Conservation (phyloP, 495 filamentous ascomycete genomes). For the Penicillium silybi region DNA sequence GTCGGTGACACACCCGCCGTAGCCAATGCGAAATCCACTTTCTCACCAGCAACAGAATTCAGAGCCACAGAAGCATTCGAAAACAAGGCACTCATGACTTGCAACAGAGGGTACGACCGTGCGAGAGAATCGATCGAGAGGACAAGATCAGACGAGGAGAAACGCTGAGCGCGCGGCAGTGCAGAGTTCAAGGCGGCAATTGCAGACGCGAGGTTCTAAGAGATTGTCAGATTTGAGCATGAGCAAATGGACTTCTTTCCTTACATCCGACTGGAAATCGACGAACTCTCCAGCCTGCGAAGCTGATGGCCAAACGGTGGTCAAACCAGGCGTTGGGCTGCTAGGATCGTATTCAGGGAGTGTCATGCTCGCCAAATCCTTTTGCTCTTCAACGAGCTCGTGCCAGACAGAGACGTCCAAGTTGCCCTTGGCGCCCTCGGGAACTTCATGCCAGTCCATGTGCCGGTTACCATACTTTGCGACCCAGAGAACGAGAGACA, state of each 20-base stretch:
- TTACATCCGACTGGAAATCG: slow-evolving; percentile 65
- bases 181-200: slow-evolving; percentile 72
- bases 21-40: slow-evolving; percentile 66
- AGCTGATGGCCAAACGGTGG: slow-evolving; percentile 56
- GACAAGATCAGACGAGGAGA: slow-evolving; percentile 73
- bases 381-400: slow-evolving; percentile 68
- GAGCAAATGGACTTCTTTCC: background rate
- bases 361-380: slow-evolving; percentile 36
- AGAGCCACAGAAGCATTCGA: slow-evolving; percentile 82
- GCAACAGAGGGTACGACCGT: slow-evolving; percentile 69
- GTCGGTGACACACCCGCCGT: slow-evolving; percentile 74
- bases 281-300: slow-evolving; percentile 60
- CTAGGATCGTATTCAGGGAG: slow-evolving; percentile 50
- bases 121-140: slow-evolving; percentile 83
- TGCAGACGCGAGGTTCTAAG: slow-evolving; percentile 71
- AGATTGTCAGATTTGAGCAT: slow-evolving; percentile 1
- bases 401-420: slow-evolving; percentile 84
- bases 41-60: slow-evolving; percentile 74
- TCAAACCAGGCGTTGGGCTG: slow-evolving; percentile 50
- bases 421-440: slow-evolving; percentile 63
- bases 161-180: slow-evolving; percentile 67
- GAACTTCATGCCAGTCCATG: slow-evolving; percentile 85
- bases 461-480: slow-evolving; percentile 88
- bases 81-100: slow-evolving; percentile 78
- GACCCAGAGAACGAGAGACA: slow-evolving; percentile 86